These are phyloP conservation scores for Arthrobotrys megalospora DNA, from an alignment of 2,329 filamentous ascomycete species.

Conservation along the genomic window DNA sequence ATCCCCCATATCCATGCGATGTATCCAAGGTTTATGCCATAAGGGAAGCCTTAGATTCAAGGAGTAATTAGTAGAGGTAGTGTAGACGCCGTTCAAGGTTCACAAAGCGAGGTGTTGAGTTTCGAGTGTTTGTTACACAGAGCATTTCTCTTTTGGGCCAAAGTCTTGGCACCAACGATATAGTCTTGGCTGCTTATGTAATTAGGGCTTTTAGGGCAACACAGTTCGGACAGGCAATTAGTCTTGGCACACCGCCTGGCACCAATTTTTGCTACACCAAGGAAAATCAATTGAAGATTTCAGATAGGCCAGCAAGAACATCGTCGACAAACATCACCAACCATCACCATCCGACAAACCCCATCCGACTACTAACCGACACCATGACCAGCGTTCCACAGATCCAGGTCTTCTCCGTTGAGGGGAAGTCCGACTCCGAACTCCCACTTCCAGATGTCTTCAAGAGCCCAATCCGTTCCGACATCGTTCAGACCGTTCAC, in stretches of 20 bases:
- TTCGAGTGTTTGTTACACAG: conserved; percentile 40
- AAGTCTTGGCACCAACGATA: too few relatives aligned
- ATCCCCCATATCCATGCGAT: conserved; percentile 9
- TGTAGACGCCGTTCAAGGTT: too few relatives aligned
- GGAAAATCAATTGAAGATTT: conserved; percentile 60
- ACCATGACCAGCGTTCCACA: conserved; percentile 75
- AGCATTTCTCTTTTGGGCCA: conserved; percentile 21
- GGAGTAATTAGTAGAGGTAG: too few relatives aligned
- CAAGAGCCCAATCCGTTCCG: conserved; percentile 95
- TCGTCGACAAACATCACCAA: conserved; percentile 56
- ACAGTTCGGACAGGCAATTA: background rate
- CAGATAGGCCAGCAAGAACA: conserved; percentile 42
- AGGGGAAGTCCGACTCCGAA: conserved; percentile 91
- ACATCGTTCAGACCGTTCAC: conserved; percentile 98
- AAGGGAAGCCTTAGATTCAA: background rate
- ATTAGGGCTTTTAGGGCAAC: conserved; percentile 61
- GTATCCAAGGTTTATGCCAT: background rate
- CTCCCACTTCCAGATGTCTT: conserved; percentile 97
- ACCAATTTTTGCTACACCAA: conserved; percentile 59
- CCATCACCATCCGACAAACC: conserved; percentile 23
- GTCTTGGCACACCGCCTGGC: conserved; percentile 38
- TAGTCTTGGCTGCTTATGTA: conserved; percentile 21
- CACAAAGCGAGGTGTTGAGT: conserved; percentile 15
- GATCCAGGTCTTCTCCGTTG: conserved; percentile 95
- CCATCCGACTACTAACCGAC: conserved; percentile 47